phyloP scores from a whole-genome alignment of 1,139 yeast species.

The Scheffersomyces cryptocercus region DNA sequence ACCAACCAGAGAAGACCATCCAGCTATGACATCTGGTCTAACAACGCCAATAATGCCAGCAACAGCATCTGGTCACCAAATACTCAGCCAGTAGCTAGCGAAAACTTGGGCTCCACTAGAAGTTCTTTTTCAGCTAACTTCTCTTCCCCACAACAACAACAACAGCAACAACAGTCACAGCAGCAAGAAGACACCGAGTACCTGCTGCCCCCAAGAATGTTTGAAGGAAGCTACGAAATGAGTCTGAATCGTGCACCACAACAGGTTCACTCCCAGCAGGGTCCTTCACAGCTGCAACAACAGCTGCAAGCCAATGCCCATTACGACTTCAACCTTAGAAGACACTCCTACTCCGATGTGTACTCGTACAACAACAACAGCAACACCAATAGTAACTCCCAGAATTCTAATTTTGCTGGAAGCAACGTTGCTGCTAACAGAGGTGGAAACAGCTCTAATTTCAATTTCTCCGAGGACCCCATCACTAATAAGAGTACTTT shows the following conservation, averaged over 20 bases:
- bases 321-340: slow-evolving; percentile 17
- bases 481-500: slow-evolving; percentile 9
- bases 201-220: slow-evolving; percentile 8
- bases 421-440: neutral
- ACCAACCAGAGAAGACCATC: neutral
- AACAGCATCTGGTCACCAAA: neutral
- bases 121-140: neutral
- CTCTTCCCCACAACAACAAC: neutral
- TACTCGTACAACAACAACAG: slow-evolving; percentile 4
- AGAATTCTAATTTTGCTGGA: neutral
- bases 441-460: neutral
- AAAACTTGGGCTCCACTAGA: neutral
- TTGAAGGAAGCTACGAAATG: slow-evolving; percentile 6
- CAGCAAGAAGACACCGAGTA: neutral
- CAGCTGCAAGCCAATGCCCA: neutral
- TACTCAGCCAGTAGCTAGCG: no score
- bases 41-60: neutral
- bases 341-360: slow-evolving; percentile 31
- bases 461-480: slow-evolving; percentile 1
- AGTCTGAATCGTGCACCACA: slow-evolving; percentile 6
- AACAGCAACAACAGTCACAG: slow-evolving; percentile 1
- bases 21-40: neutral
- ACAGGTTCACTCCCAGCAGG: slow-evolving; percentile 2
- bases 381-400: slow-evolving; percentile 2
- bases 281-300: neutral